Percentiles rank a stretch among this genome's conserved stretches.
Evolutionary conservation across 352 stramenopile species (phyloP).

Genomic region (Globisporangium yorkense): DNA sequence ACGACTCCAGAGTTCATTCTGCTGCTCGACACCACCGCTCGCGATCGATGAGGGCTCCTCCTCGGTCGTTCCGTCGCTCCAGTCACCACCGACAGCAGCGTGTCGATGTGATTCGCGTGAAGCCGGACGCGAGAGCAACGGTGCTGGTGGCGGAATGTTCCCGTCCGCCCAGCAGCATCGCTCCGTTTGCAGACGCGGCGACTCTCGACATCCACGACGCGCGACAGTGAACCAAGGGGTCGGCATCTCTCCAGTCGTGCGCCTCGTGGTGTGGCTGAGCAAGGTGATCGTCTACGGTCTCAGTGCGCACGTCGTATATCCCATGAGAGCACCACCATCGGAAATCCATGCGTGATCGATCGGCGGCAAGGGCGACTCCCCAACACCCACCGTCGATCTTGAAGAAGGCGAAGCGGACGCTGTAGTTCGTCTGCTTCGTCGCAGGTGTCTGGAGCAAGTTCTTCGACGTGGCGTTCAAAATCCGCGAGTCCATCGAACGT

Average conservation of each 20-base stretch:
- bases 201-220: conserved; percentile 3
- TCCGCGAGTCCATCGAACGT: conserved; percentile 18
- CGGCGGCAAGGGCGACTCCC: neutral
- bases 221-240: conserved; percentile 2
- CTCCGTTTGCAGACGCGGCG: neutral
- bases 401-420: neutral
- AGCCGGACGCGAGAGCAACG: neutral
- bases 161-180: neutral
- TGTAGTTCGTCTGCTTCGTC: conserved; percentile 1
- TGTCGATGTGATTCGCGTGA: neutral
- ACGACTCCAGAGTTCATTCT: too few species aligned
- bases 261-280: neutral
- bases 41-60: too few species aligned
- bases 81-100: too few species aligned
- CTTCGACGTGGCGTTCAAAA: conserved; percentile 16
- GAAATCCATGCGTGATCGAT: neutral
- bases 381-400: neutral
- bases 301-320: neutral
- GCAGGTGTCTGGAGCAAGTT: conserved; percentile 20
- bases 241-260: neutral
- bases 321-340: conserved; percentile 1
- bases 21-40: too few species aligned
- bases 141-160: too few species aligned
- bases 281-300: neutral
- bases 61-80: neutral